Conservation (phyloP, 169 alveolate genomes). For the Fabrea salina region DNA sequence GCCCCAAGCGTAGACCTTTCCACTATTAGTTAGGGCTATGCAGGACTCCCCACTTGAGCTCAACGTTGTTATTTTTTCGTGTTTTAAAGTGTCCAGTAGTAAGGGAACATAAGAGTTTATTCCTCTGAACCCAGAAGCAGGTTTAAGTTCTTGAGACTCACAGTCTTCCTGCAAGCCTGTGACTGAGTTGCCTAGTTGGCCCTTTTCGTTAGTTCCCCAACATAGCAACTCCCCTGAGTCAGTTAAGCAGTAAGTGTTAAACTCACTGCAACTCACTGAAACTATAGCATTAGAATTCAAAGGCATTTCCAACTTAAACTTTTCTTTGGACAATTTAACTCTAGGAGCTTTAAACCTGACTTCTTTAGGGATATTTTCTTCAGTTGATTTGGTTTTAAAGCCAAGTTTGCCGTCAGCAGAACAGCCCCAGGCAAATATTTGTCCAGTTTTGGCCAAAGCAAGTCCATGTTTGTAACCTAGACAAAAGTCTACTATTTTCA, state of each 20-base stretch:
- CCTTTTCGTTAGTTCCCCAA: constrained; percentile 47
- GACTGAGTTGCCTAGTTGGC: constrained; percentile 16
- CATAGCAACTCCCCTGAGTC: constrained; percentile 49
- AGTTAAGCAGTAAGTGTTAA: constrained; percentile 53
- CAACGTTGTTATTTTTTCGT: not conserved
- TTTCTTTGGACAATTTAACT: not conserved
- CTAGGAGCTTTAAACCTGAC: not conserved
- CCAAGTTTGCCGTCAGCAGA: constrained; percentile 33
- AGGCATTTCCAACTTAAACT: constrained; percentile 8
- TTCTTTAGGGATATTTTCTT: constrained; percentile 33
- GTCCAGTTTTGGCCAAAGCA: constrained; percentile 27
- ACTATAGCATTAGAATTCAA: constrained; percentile 36
- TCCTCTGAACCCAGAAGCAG: not conserved
- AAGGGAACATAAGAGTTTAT: not conserved
- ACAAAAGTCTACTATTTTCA: constrained; percentile 21
- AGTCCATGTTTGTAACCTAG: constrained; percentile 31
- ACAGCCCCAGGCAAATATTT: constrained; percentile 31
- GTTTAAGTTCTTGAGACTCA: not conserved
- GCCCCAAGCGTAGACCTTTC: constrained; percentile 50
- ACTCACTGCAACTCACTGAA: constrained; percentile 39
- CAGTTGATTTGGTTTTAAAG: not conserved
- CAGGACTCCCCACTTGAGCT: constrained; percentile 40
- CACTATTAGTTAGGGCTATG: constrained; percentile 28
- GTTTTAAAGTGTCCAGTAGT: not conserved
- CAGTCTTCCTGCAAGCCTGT: not conserved